Evolutionary conservation across 2,329 filamentous ascomycete species (phyloP), one percentile per base, ranked within the genome.

Genomic region (Incumbomyces lentus): DNA sequence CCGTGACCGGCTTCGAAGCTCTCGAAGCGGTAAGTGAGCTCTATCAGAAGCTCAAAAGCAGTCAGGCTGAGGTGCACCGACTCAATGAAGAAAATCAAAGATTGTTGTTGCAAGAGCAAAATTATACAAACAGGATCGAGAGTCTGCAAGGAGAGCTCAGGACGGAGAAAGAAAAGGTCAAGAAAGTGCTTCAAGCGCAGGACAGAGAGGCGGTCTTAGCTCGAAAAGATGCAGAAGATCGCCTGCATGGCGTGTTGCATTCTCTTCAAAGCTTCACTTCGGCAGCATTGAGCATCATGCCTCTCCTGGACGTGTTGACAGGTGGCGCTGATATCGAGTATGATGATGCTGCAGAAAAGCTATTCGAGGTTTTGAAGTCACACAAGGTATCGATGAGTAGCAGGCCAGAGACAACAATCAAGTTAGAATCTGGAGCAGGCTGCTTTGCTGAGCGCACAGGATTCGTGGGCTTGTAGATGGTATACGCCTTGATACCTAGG

Each of bases 281-380:
- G 16, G 42, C 42, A 30, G 42, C 42, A 37, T 35, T 29, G 12
- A 37, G n/a, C 12, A 37, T 45, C 33, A 45, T 45, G 42, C 42
- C 42, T 8, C 30, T 45, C 5, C 14, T 45, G 22, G 42, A 45
- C 38, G 42, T 38, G 18, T 22, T 45, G 11, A 45, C 42, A 18
- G 42, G 31, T 17, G 42, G 33, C 16, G 33, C 34, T 26, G 42
- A 45, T 12, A 45, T 45, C 17, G 42, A 38, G 19, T 45, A 45
- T 16, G 42, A 45, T 33, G 42, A 45, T 37, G 34, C 33, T 7
- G 31, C 42, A 12, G 42, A 45, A 34, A 45, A 45, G 34, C 22
- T 45, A 16, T 38, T 29, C 31, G 14, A 35, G 17, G 16, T 19
- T 7, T 36, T 44, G 13, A 44, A 44, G 16, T 19, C 12, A 22